These are phyloP conservation scores for Melastoma candidum DNA, from an alignment of 441 rosid genomes.

Conservation along the genomic window DNA sequence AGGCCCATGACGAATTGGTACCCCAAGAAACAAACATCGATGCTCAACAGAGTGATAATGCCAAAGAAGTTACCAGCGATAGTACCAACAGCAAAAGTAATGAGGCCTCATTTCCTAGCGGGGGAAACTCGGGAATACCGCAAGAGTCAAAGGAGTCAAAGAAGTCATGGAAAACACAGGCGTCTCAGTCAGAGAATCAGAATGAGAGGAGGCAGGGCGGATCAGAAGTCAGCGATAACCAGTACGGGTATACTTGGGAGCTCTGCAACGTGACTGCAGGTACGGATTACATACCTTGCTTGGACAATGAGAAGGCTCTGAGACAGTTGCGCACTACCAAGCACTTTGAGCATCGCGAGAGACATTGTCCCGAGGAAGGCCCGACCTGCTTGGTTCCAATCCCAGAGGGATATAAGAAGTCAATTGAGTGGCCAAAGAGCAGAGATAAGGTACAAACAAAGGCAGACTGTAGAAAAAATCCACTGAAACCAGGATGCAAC, in stretches of 20 bases:
- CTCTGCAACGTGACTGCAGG: constrained; percentile 78
- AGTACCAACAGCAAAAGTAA: background rate
- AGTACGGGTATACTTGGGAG: constrained; percentile 44
- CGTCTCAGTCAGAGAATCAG: constrained; percentile 62
- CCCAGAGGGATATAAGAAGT: constrained; percentile 59
- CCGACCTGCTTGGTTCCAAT: constrained; percentile 65
- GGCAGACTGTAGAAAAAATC: too few relatives aligned
- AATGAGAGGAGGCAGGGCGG: constrained; percentile 59
- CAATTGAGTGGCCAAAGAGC: constrained; percentile 77
- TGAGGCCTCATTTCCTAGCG: constrained; percentile 21
- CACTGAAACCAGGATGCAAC: too few relatives aligned
- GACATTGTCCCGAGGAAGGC: constrained; percentile 82
- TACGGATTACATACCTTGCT: constrained; percentile 83
- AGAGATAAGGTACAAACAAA: constrained; percentile 55
- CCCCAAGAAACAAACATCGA: background rate
- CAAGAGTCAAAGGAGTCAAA: constrained; percentile 76
- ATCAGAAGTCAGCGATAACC: constrained; percentile 21
- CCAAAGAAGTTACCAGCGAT: too few relatives aligned
- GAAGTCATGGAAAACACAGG: constrained; percentile 74
- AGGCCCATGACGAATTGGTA: background rate
- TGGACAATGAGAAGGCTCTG: constrained; percentile 80
- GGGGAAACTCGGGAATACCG: constrained; percentile 44
- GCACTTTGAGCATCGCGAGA: constrained; percentile 84
- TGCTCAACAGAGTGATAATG: background rate
- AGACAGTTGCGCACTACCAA: constrained; percentile 33